Percentiles rank a stretch among this genome's conserved stretches.
Evolutionary conservation across 75 land plant genomes (phyloP).

Genomic region (Pseudotsuga menziesii): DNA sequence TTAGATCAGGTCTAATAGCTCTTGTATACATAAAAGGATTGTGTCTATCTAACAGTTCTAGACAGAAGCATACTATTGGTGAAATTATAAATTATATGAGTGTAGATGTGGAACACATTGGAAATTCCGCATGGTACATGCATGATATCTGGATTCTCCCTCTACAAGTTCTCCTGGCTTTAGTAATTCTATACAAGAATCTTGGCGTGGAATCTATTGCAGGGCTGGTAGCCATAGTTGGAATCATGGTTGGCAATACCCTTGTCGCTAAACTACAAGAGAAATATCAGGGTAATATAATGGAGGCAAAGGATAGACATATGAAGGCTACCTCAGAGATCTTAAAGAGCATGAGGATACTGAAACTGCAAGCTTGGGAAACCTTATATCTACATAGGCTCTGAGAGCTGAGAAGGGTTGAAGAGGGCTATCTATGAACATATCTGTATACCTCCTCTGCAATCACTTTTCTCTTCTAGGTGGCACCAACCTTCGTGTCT

Average conservation of each 20-base stretch:
- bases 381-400: slow-evolving; percentile 25
- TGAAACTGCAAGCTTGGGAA: slow-evolving; percentile 58
- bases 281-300: slow-evolving; percentile 35
- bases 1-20: slow-evolving; percentile 36
- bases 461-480: slow-evolving; percentile 33
- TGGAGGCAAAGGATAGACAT: slow-evolving; percentile 46
- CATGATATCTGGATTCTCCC: slow-evolving; percentile 46
- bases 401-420: slow-evolving; percentile 21
- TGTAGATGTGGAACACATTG: slow-evolving; percentile 44
- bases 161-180: slow-evolving; percentile 30
- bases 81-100: slow-evolving; percentile 52
- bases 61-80: slow-evolving; percentile 41
- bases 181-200: slow-evolving; percentile 26
- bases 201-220: slow-evolving; percentile 38
- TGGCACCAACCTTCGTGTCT: slow-evolving; percentile 41
- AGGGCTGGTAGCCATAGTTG: slow-evolving; percentile 22
- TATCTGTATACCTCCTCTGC: slow-evolving; percentile 20
- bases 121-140: slow-evolving; percentile 39
- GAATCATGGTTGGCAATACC: slow-evolving; percentile 24
- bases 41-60: slow-evolving; percentile 27
- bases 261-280: slow-evolving; percentile 45
- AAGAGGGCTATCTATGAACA: slow-evolving; percentile 23
- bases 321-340: slow-evolving; percentile 46
- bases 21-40: slow-evolving; percentile 39
- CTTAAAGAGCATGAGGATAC: slow-evolving; percentile 40